Percentiles rank a stretch among this genome's conserved stretches.
phyloP scores from a whole-genome alignment of 768 basidiomycete species.

The Guyanaporus albipodus region DNA sequence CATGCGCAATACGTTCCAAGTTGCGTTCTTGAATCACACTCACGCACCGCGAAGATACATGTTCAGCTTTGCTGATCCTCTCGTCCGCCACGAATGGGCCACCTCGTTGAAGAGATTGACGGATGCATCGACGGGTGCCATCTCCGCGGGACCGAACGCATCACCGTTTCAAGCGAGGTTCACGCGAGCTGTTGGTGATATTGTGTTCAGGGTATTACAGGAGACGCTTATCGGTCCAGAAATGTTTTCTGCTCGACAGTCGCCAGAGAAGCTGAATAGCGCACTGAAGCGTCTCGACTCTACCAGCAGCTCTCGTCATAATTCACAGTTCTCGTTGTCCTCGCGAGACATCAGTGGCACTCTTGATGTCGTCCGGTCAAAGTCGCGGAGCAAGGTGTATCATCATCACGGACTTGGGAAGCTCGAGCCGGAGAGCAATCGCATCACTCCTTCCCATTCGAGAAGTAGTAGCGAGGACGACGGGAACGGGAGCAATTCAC shows the following conservation, averaged over 20 bases:
- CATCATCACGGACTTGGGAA: constrained; percentile 60
- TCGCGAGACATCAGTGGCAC: constrained; percentile 24
- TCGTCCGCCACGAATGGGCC: constrained; percentile 72
- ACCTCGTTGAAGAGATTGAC: constrained; percentile 65
- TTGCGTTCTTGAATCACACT: constrained; percentile 72
- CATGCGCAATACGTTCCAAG: constrained; percentile 95
- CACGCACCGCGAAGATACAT: constrained; percentile 82
- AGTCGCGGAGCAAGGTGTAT: constrained; percentile 69
- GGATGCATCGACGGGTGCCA: constrained; percentile 39
- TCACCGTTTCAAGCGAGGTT: constrained; percentile 43
- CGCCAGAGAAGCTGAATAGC: constrained; percentile 31
- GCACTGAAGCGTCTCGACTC: constrained; percentile 33
- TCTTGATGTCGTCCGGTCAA: constrained; percentile 53
- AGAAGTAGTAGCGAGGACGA: constrained; percentile 32
- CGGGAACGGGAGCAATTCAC: constrained; percentile 29
- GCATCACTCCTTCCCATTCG: constrained; percentile 20
- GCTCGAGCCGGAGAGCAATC: constrained; percentile 51
- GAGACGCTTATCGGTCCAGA: constrained; percentile 65
- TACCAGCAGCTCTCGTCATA: constrained; percentile 11
- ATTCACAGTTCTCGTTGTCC: constrained; percentile 24
- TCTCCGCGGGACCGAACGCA: constrained; percentile 26
- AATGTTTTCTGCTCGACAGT: constrained; percentile 15
- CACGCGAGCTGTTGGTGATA: constrained; percentile 63
- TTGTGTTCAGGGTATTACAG: constrained; percentile 80
- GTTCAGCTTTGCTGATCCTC: constrained; percentile 85